Percentiles rank a stretch among this genome's conserved stretches.
Evolutionary conservation across 2,329 filamentous ascomycete genomes (phyloP).

Genomic region (Penicillium digitatum): DNA sequence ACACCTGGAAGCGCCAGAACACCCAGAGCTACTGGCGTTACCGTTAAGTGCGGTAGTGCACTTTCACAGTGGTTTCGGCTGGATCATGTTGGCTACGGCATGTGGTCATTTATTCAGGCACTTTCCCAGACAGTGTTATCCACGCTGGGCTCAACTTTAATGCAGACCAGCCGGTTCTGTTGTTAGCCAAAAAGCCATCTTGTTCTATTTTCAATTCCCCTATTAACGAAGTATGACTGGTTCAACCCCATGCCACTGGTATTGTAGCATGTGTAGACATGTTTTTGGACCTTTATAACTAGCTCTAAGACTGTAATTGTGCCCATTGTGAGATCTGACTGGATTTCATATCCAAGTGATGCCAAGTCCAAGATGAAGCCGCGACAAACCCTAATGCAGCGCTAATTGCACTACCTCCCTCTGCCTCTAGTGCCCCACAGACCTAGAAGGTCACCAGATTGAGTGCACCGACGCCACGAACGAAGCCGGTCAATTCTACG

Average conservation of each 20-base stretch:
- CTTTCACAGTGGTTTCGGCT: constrained; percentile 26
- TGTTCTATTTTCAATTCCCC: constrained; percentile 33
- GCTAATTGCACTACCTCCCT: too few species aligned
- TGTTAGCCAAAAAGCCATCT: constrained; percentile 39
- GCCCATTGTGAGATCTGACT: background rate
- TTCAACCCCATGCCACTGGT: constrained; percentile 23
- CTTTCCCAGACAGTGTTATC: constrained; percentile 28
- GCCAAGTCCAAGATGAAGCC: too few species aligned
- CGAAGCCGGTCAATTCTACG: too few species aligned
- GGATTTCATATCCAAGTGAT: too few species aligned
- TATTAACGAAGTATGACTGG: constrained; percentile 40
- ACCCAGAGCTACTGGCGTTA: constrained; percentile 98
- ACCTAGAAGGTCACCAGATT: too few species aligned
- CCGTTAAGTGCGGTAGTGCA: constrained; percentile 56
- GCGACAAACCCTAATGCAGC: too few species aligned
- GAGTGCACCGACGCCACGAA: too few species aligned
- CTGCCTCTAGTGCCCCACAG: too few species aligned
- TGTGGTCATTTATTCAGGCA: constrained; percentile 35
- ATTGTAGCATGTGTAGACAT: constrained; percentile 10
- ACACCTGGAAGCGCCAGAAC: constrained; percentile 99
- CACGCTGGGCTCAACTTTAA: constrained; percentile 35
- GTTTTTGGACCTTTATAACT: background rate
- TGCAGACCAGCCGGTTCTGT: constrained; percentile 37
- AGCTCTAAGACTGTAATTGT: background rate
- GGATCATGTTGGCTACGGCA: constrained; percentile 33